Evolutionary conservation across 768 basidiomycete species (phyloP).

Genomic region (Lenzites betulinus): DNA sequence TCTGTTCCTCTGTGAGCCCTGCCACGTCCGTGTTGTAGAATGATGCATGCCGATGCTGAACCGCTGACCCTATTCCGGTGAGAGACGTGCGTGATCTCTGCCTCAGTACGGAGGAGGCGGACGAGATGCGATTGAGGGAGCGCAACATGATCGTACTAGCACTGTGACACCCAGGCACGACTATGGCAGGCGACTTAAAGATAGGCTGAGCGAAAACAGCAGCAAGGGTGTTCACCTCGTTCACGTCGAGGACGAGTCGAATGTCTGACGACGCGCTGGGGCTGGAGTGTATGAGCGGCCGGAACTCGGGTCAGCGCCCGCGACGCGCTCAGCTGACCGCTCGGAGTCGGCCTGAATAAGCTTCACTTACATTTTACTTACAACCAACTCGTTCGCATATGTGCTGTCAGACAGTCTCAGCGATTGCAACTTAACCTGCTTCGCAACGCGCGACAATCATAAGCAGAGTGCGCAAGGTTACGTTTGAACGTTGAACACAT

Average conservation of each 20-base stretch:
- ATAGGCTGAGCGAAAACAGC: neutral
- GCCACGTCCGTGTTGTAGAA: slow-evolving; percentile 75
- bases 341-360: no score
- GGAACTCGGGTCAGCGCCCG: slow-evolving; percentile 11
- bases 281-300: neutral
- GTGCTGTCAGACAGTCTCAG: no score
- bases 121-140: slow-evolving; percentile 1
- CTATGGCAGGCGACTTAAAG: neutral
- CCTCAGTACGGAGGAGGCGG: neutral
- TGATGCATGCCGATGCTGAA: slow-evolving; percentile 41
- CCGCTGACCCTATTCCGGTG: neutral
- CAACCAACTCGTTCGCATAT: no score
- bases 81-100: neutral
- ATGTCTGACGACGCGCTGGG: no score
- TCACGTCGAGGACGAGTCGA: neutral
- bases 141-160: neutral
- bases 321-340: neutral
- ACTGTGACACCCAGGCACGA: neutral
- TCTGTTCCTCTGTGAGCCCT: slow-evolving; percentile 78
- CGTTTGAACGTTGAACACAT: no score
- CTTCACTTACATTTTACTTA: no score
- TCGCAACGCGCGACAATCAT: no score
- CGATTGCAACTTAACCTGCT: no score
- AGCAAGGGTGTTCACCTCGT: neutral
- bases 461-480: no score